Evolutionary conservation across 306 rosid species (phyloP), one percentile per base, ranked within the genome.

Genomic region (Cyamopsis tetragonoloba): DNA sequence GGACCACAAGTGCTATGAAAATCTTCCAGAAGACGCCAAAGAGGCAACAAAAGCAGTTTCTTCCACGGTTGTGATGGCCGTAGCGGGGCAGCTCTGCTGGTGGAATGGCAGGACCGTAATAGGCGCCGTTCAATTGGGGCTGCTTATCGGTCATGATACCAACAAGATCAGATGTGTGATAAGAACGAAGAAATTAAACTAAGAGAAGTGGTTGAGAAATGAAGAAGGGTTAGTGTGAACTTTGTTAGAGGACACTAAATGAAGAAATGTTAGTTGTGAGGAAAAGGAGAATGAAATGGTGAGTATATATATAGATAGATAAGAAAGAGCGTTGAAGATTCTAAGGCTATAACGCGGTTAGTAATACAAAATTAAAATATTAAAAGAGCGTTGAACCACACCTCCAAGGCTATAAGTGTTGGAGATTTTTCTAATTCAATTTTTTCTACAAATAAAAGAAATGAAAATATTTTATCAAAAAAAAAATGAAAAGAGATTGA

Each of bases 1-100:
- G 20, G 26, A 87, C 12, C n/a, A 80, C 43, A 26, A 78, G 62
- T 12, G 79, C n/a, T 3, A 83, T 7, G 27, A 84, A 43, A 32
- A 86, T 61, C 71, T 86, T 84, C 82, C 86, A 81, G 13, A 89
- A 19, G 28, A 79, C 20, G 70, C 88, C 51, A 27, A 82, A 86
- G 62, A 86, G 71, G 59, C 92, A 79, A 62, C 83, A 47, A 4
- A 69, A 53, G 38, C 77, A 67, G 30, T 20, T 19, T 26, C 76
- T 8, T 2, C 43, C 22, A 0, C 30, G 32, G 41, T 2, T 10
- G 2, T 18, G 27, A 15, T 15, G 20, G 23, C 59, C 48, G 41
- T 48, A 15, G 28, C 13, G 53, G 12, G 59, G 61, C 46, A 2
- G 81, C 38, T 30, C 41, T 0, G 69, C 18, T 1, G 65, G 53